phyloP scores from a whole-genome alignment of 2,329 filamentous ascomycete genomes.

The Tolypocladium tropicale region DNA sequence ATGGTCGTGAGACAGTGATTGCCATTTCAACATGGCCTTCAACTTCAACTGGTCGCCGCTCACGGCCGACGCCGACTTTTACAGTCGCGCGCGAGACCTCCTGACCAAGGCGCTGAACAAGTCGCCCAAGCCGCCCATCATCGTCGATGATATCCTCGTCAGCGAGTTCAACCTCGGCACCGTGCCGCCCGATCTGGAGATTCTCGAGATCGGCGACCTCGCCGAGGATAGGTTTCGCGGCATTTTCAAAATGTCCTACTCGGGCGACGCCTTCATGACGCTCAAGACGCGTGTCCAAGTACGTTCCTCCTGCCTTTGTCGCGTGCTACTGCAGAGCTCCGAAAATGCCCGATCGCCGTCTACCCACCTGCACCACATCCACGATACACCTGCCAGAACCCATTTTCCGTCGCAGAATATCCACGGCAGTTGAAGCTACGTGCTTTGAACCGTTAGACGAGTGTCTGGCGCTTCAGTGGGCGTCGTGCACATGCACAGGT shows the following conservation, averaged over 20 bases:
- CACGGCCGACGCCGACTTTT: constrained; percentile 87
- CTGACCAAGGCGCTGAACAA: constrained; percentile 95
- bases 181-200: constrained; percentile 89
- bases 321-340: constrained; percentile 5
- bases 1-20: constrained; percentile 24
- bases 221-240: constrained; percentile 94
- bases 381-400: background rate
- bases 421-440: background rate
- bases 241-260: constrained; percentile 99
- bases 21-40: constrained; percentile 78
- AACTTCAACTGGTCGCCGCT: constrained; percentile 99
- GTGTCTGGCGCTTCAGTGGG: background rate
- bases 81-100: constrained; percentile 83
- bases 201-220: constrained; percentile 93
- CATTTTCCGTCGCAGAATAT: background rate
- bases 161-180: constrained; percentile 95
- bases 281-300: constrained; percentile 91
- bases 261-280: constrained; percentile 89
- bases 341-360: constrained; percentile 9
- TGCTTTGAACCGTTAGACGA: background rate
- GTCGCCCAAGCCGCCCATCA: constrained; percentile 94
- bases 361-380: constrained; percentile 1
- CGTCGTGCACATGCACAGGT: background rate
- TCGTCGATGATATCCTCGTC: constrained; percentile 97
- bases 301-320: constrained; percentile 23